These are phyloP conservation scores for Saccharomyces jurei DNA, from an alignment of 805 yeast genomes.

Conservation along the genomic window DNA sequence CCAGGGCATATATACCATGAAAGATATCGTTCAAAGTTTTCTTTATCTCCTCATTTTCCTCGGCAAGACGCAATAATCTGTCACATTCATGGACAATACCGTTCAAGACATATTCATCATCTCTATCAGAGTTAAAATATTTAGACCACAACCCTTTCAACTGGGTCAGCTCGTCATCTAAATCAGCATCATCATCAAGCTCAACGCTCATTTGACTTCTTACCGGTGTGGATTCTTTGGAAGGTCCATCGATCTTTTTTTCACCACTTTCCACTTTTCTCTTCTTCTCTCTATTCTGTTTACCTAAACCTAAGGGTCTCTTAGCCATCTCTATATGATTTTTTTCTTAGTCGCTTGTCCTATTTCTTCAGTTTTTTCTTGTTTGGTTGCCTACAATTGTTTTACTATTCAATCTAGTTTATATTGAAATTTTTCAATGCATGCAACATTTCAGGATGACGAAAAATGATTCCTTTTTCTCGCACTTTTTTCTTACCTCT, in stretches of 20 bases:
- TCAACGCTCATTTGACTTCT: conserved; percentile 50
- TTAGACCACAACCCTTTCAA: conserved; percentile 65
- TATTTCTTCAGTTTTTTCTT: background rate
- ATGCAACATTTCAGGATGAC: background rate
- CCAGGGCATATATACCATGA: conserved; percentile 65
- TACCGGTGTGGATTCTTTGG: conserved; percentile 23
- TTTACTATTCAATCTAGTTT: background rate
- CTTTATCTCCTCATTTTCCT: conserved; percentile 16
- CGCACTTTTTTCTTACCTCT: background rate
- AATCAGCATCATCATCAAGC: conserved; percentile 58
- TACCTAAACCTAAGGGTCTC: conserved; percentile 60
- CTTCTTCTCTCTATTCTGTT: conserved; percentile 39
- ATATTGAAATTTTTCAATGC: background rate
- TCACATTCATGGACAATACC: conserved; percentile 94
- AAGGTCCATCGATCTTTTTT: conserved; percentile 8
- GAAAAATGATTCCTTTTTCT: background rate
- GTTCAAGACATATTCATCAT: conserved; percentile 58
- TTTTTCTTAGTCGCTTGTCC: background rate
- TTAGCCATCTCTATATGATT: conserved; percentile 41
- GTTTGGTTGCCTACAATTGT: background rate
- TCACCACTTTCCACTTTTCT: conserved; percentile 14
- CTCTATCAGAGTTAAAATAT: conserved; percentile 47
- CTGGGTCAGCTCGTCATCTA: conserved; percentile 74
- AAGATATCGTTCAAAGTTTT: conserved; percentile 42
- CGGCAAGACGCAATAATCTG: conserved; percentile 46